Percentiles rank a stretch among this genome's conserved stretches.
Evolutionary conservation across 2,329 filamentous ascomycete genomes (phyloP).

Genomic region (Penicillium freii): DNA sequence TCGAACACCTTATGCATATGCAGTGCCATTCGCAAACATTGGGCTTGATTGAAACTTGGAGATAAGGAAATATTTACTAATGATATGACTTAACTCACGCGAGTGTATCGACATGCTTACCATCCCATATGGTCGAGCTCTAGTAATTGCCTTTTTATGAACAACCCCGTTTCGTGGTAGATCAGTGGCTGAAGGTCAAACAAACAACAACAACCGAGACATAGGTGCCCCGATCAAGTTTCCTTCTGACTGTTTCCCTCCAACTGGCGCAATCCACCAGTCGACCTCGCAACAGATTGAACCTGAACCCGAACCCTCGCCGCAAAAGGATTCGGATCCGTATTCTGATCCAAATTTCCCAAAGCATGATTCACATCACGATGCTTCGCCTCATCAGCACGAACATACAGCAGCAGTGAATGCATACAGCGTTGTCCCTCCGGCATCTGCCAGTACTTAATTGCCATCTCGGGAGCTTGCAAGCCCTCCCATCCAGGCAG

Average conservation of each 20-base stretch:
- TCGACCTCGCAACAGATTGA: slow-evolving; percentile 1
- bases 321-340: slow-evolving; percentile 77
- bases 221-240: neutral
- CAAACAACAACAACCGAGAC: neutral
- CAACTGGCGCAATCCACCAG: neutral
- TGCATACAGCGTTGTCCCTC: slow-evolving; percentile 76
- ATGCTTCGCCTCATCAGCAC: slow-evolving; percentile 79
- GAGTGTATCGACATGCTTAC: neutral
- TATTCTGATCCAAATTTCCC: slow-evolving; percentile 75
- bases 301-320: neutral
- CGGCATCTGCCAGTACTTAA: slow-evolving; percentile 89
- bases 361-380: slow-evolving; percentile 91
- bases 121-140: neutral
- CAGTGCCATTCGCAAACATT: neutral
- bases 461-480: slow-evolving; percentile 75
- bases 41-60: neutral
- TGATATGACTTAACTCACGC: neutral
- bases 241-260: neutral
- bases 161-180: neutral
- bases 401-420: slow-evolving; percentile 79
- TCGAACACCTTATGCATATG: neutral
- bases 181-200: neutral
- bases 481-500: slow-evolving; percentile 79
- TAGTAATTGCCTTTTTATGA: neutral
- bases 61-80: neutral